Base-by-base conservation (phyloP, 495 filamentous ascomycete species). In the Penicillium fimorum region DNA sequence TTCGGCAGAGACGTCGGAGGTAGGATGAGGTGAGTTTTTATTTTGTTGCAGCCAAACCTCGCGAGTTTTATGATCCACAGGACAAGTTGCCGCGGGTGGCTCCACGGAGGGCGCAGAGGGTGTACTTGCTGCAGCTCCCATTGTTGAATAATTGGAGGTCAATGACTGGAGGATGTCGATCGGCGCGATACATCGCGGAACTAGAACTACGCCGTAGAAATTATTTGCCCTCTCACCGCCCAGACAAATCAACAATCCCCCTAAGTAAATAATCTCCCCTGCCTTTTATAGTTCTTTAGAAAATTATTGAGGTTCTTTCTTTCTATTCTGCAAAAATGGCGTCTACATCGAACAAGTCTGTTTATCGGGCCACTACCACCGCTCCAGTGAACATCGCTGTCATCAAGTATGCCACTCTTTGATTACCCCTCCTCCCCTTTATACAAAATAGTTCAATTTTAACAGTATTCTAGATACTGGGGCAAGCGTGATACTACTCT, bases 321-420 rank as follows among this genome's bases (percentile, higher is more conserved):
- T 55, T 27, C 24, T 44, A 32, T 42, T 53, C 35, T 40, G n/a
- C n/a, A 18, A 73, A 45, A 55, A 84, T 83, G 79, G 72, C 76
- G 33, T 71, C 79, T 59, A 17, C 64, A 38, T 57, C 74, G 29
- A 63, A 60, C 66, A 72, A 64, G 68, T 56, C 64, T 32, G 72
- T 97, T 66, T 92, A 92, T 79, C 86, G 89, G 66, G 91, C 95
- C 49, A 96, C 88, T 76, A 97, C 93, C 44, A 96, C 91, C 33
- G 94, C 94, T 24, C 94, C 94, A 15, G 94, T 99, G 62, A 99
- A 99, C 79, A 99, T 99, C 67, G 94, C 94, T 53, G 94, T 99
- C 35, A 93, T 99, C 72, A 99, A 99, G 90, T 94, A 79, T 53
- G 79, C 66, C 40, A 41, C 48, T 53, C 57, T 48, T 60, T 6